phyloP scores from a whole-genome alignment of 768 basidiomycete genomes.

The Hortiboletus flavorubellus region DNA sequence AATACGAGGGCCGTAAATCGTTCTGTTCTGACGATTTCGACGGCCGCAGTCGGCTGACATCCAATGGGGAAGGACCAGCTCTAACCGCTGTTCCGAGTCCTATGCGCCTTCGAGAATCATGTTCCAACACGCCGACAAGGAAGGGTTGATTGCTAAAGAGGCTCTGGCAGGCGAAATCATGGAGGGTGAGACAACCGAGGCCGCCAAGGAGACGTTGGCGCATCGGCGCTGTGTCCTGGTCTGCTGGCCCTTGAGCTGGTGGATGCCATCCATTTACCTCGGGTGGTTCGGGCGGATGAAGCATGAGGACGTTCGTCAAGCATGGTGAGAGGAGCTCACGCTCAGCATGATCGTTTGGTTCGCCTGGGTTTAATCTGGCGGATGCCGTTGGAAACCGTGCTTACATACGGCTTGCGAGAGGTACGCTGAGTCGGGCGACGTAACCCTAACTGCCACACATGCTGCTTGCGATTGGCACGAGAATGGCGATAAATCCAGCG shows the following conservation, averaged over 20 bases:
- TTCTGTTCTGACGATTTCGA: constrained; percentile 77
- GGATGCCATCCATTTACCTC: constrained; percentile 75
- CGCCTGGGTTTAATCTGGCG: no score
- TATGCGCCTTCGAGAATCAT: constrained; percentile 95
- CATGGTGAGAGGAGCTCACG: no score
- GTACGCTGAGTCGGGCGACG: no score
- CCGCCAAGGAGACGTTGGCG: constrained; percentile 76
- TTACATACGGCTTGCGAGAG: no score
- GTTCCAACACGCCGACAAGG: constrained; percentile 78
- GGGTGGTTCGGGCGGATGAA: constrained; percentile 86
- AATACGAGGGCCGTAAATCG: constrained; percentile 35
- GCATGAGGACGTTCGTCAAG: constrained; percentile 22
- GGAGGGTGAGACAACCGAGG: constrained; percentile 86
- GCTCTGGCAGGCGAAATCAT: constrained; percentile 49
- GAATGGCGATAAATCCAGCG: no score
- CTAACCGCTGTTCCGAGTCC: constrained; percentile 86
- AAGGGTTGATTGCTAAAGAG: no score
- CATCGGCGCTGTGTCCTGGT: constrained; percentile 84
- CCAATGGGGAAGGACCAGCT: constrained; percentile 69
- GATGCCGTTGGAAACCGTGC: no score
- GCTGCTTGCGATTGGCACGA: no score
- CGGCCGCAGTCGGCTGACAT: constrained; percentile 71
- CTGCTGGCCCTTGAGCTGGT: constrained; percentile 89
- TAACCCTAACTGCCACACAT: no score
- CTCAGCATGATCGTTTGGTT: no score